phyloP scores from a whole-genome alignment of 768 basidiomycete genomes.

The Rubroboletus pulcherrimus region DNA sequence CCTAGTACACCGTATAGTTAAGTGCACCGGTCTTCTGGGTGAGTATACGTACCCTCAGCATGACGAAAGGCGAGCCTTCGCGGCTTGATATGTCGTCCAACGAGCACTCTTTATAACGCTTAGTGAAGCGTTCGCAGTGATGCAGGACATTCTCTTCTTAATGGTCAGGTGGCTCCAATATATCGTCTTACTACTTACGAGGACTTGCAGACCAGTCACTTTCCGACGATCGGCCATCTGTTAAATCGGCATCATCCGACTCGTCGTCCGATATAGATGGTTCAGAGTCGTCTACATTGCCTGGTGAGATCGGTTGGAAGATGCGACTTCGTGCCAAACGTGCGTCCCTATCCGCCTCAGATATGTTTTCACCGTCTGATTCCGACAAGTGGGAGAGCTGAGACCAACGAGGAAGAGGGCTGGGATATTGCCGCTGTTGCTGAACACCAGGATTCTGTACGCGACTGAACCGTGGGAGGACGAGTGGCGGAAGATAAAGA shows the following conservation, averaged over 20 bases:
- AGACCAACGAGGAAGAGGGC: constrained; percentile 19
- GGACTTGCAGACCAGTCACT: constrained; percentile 42
- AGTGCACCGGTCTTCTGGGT: neutral
- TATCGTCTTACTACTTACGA: constrained; percentile 10
- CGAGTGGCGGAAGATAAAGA: constrained; percentile 45
- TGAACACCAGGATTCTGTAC: neutral
- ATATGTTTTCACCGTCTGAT: constrained; percentile 59
- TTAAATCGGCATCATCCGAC: constrained; percentile 72
- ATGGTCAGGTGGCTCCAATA: constrained; percentile 11
- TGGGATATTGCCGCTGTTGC: constrained; percentile 7
- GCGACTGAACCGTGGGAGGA: constrained; percentile 27
- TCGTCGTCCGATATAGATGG: constrained; percentile 66
- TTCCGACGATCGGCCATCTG: constrained; percentile 41
- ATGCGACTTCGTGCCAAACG: constrained; percentile 66
- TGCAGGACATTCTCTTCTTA: constrained; percentile 31
- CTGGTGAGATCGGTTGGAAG: constrained; percentile 29
- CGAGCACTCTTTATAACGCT: constrained; percentile 42
- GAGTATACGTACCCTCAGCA: constrained; percentile 38
- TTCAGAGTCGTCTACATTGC: constrained; percentile 39
- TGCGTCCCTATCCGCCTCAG: constrained; percentile 68
- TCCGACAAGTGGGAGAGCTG: constrained; percentile 43
- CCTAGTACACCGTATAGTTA: constrained; percentile 7
- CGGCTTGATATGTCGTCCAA: constrained; percentile 38
- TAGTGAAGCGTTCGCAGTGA: constrained; percentile 47
- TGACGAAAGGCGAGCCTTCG: constrained; percentile 46